A percentile compares a stretch with the other conserved stretches of the same genome.
phyloP scores from a whole-genome alignment of 2,329 filamentous ascomycete genomes.

The Fusarium sp. region DNA sequence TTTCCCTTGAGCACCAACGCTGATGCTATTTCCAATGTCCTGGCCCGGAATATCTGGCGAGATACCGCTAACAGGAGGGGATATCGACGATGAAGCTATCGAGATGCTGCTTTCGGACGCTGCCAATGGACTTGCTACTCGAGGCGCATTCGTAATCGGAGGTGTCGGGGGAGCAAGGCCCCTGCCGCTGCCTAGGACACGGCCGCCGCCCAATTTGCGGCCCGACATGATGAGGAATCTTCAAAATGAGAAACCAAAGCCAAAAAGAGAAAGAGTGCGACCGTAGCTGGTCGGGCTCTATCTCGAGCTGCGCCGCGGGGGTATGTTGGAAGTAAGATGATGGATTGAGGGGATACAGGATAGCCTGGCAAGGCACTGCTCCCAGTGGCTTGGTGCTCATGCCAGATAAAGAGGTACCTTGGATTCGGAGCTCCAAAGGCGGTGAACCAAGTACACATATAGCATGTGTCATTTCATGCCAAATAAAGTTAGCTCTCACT shows the following conservation, averaged over 20 bases:
- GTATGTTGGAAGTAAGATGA: slow-evolving; percentile 28
- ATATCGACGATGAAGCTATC: slow-evolving; percentile 75
- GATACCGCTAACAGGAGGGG: slow-evolving; percentile 68
- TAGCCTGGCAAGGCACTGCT: slow-evolving; percentile 7
- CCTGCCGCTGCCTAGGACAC: slow-evolving; percentile 88
- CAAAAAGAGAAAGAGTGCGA: slow-evolving; percentile 42
- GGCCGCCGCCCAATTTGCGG: slow-evolving; percentile 90
- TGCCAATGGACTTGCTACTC: slow-evolving; percentile 61
- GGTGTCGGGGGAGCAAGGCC: slow-evolving; percentile 74
- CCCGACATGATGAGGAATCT: slow-evolving; percentile 71
- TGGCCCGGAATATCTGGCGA: slow-evolving; percentile 74
- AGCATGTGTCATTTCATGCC: slow-evolving; percentile 19
- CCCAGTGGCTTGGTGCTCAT: slow-evolving; percentile 9
- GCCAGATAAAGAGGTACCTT: slow-evolving; percentile 32
- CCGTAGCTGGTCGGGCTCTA: slow-evolving; percentile 49
- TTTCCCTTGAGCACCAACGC: slow-evolving; percentile 67
- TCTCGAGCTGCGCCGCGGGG: slow-evolving; percentile 46
- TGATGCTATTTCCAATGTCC: slow-evolving; percentile 85
- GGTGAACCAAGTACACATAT: slow-evolving; percentile 15
- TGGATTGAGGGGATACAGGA: slow-evolving; percentile 25
- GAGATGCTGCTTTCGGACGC: slow-evolving; percentile 79
- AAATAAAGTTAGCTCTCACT: slow-evolving; percentile 17
- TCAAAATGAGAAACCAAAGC: neutral
- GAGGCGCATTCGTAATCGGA: slow-evolving; percentile 54
- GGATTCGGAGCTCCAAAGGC: neutral